Base-by-base conservation (phyloP, 768 basidiomycete species). In the Rhizopogon vinicolor region DNA sequence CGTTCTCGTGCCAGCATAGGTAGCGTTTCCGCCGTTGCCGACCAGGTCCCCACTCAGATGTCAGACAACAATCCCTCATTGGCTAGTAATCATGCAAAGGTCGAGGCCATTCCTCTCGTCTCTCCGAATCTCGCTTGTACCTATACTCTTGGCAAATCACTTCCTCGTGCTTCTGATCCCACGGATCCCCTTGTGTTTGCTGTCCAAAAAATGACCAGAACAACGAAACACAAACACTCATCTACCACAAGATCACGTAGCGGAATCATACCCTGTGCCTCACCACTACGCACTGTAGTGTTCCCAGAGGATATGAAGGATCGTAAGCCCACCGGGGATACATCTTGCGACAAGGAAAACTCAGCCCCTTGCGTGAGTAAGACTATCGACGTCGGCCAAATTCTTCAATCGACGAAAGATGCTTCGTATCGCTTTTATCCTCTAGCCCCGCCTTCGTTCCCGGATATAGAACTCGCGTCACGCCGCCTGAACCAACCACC, bases 361-460 rank as follows among this genome's bases (percentile, higher is more conserved):
- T 14, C n/a, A 22, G 40, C 14, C 2, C 44, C 41, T 19, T 1
- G 29, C 35, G 22, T 19, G 29, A 54, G 52, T 14, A 43, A 46
- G 13, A 7, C 18, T 9, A 16, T 16, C 22, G 9, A 25, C 35
- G 22, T 16, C 25, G 14, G 9, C 14, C 19, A 33, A 22, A 9
- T 49, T 37, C 14, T 25, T 35, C 19, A 35, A 9, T 51, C 50
- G 2, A 53, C 28, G 44, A 56, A 52, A 13, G 56, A 60, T 19
- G 51, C 64, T 8, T 61, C 64, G 13, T 33, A 59, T 51, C 49
- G 53, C 33, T 56, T 50, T 41, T 50, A n/a, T 22, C 41, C 29
- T 2, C 29, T 44, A 16, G 19, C 22, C 35, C 19, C 2, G 1
- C 16, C 22, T 33, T 10, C 39, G 22, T 52, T 2, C 5, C 39